Evolutionary conservation across 116 monocot species (phyloP).

Genomic region (Dioscorea cayenensis): DNA sequence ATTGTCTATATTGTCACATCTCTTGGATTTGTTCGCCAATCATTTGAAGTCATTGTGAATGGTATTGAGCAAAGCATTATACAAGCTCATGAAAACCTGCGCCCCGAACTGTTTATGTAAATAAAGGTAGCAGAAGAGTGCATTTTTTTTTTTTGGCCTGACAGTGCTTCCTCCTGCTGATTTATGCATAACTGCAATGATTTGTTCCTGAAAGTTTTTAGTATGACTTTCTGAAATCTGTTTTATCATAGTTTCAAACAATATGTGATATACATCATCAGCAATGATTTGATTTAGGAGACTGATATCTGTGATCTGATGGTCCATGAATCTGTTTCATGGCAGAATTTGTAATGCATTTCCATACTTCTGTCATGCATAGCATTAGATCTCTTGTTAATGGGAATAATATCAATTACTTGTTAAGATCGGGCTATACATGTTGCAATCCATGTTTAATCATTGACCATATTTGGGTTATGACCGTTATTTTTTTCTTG

Average conservation of each 20-base stretch:
- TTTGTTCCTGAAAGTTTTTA: too few relatives aligned
- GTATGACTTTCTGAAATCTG: not conserved
- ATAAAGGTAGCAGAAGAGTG: conserved; percentile 47
- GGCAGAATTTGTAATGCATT: not conserved
- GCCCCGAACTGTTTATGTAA: conserved; percentile 68
- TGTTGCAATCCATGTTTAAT: not conserved
- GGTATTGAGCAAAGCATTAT: conserved; percentile 90
- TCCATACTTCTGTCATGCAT: not conserved
- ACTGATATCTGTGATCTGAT: not conserved
- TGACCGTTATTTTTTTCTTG: not conserved
- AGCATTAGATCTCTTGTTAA: not conserved
- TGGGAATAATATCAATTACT: not conserved
- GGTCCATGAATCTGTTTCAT: not conserved
- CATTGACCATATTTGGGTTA: not conserved
- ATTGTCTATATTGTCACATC: conserved; percentile 89
- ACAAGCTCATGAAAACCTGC: conserved; percentile 96
- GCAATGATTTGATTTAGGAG: not conserved
- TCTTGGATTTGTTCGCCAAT: conserved; percentile 85
- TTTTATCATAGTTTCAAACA: not conserved
- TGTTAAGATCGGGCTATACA: not conserved
- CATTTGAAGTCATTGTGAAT: conserved; percentile 90
- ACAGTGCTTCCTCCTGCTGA: not conserved
- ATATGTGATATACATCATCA: not conserved
- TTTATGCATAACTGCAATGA: not conserved
- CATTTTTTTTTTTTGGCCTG: not conserved